Conservation (phyloP, 495 filamentous ascomycete genomes). For the Achaetomiella virescens region DNA sequence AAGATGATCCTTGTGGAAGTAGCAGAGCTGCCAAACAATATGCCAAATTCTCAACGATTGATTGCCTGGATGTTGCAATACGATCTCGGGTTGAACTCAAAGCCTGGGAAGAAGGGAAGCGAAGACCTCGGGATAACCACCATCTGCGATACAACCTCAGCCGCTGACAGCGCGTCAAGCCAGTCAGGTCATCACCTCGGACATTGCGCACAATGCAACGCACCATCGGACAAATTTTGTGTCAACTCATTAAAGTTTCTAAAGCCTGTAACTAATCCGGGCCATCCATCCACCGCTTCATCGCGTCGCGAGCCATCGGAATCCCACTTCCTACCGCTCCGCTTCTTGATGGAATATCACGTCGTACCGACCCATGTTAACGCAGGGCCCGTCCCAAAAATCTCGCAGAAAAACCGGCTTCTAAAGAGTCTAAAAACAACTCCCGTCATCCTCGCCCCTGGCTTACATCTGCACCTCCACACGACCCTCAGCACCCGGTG, state of each 20-base stretch:
- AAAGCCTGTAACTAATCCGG: conserved; percentile 5
- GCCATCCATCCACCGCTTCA: background rate
- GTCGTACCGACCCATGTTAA: background rate
- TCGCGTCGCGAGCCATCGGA: background rate
- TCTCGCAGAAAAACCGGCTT: background rate
- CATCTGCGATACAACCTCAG: too few species aligned
- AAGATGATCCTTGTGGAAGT: too few species aligned
- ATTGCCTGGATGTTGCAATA: too few species aligned
- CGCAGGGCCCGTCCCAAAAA: conserved; percentile 1
- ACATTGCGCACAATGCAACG: too few species aligned
- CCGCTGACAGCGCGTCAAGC: too few species aligned
- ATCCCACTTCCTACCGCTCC: background rate
- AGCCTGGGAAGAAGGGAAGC: too few species aligned
- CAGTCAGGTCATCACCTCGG: too few species aligned
- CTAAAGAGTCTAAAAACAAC: conserved; percentile 1
- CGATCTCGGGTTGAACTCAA: too few species aligned
- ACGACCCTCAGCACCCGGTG: conserved; percentile 75
- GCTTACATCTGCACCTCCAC: conserved; percentile 64
- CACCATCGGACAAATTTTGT: background rate
- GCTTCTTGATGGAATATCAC: background rate
- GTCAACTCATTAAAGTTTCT: conserved; percentile 13
- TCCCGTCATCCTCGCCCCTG: background rate
- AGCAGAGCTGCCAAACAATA: too few species aligned
- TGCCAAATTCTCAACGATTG: too few species aligned
- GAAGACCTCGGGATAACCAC: too few species aligned